Base-by-base conservation (phyloP, 2,329 filamentous ascomycete genomes). In the Penicillium digitatum region DNA sequence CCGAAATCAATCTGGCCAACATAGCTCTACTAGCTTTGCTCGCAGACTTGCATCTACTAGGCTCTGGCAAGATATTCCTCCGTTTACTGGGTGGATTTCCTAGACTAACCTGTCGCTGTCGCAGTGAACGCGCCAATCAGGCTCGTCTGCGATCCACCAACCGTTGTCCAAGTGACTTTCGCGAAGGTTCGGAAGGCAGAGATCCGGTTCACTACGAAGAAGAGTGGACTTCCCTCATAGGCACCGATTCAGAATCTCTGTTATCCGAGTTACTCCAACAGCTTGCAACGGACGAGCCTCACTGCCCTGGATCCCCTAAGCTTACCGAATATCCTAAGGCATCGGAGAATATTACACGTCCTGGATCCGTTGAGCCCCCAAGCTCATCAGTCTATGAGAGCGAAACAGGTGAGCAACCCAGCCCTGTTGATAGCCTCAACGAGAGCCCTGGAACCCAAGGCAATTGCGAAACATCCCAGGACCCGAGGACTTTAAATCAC, bases 371-470 rank as follows among this genome's bases (percentile, higher is more conserved):
- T 26, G 38, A 24, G 24, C 31, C 22, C 10, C 10, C 46, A 14
- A 18, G 31, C 12, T 29, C 46, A 9, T 54, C 52, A 20, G 16
- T 44, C 14, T 54, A 54, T 35, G 38, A 37, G 8, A 50, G 52
- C 24, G 46, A 50, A 42, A 24, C 3, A 54, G 46, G 52, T 54
- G 52, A 54, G 46, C 38, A 18, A 8, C 18, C 22, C 27, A 26
- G 39, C 8, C 37, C 26, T 31, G 10, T 22, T 31, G 11, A 10
- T 32, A 12, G 10, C 8, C 32, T 20, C 38, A 18, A 27, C 27
- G 43, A 20, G 18, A 29, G 14, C 22, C 18, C 20, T 38, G 31
- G 32, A 26, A 18, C 26, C 18, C 26, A 38, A 38, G 8, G 10
- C 29, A 18, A 43, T 32, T 11, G 8, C 31, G 24, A 37, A 44